These are phyloP conservation scores for Pestalotiopsis sp. DNA, from an alignment of 2,329 filamentous ascomycete genomes.

Conservation along the genomic window DNA sequence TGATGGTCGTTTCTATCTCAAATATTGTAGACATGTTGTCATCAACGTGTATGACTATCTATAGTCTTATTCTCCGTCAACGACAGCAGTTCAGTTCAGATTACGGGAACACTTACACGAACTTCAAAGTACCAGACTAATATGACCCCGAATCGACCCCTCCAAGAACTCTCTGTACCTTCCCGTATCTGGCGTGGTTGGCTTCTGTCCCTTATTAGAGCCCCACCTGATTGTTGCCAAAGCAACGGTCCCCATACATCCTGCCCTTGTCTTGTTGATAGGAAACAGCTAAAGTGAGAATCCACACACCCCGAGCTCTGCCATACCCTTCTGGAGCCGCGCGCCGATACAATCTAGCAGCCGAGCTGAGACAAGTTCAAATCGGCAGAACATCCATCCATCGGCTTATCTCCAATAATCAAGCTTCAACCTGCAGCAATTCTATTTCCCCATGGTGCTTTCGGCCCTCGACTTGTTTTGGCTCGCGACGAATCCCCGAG, in stretches of 20 bases:
- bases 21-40: no score
- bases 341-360: not conserved
- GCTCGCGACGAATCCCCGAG: not conserved
- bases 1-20: no score
- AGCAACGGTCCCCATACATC: not conserved
- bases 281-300: not conserved
- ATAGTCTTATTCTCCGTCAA: no score
- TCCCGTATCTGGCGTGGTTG: not conserved
- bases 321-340: not conserved
- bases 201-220: not conserved
- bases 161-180: not conserved
- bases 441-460: not conserved
- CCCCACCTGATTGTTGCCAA: not conserved
- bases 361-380: not conserved
- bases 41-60: no score
- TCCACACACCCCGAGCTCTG: not conserved
- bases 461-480: not conserved
- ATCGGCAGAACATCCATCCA: not conserved
- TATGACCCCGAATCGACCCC: not conserved
- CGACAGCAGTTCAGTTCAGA: no score
- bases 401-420: not conserved
- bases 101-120: no score
- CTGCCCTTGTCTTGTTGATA: not conserved
- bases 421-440: not conserved
- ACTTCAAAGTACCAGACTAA: not conserved